Evolutionary conservation across 352 stramenopile species (phyloP).

Genomic region (Pilasporangium apinafurcum): DNA sequence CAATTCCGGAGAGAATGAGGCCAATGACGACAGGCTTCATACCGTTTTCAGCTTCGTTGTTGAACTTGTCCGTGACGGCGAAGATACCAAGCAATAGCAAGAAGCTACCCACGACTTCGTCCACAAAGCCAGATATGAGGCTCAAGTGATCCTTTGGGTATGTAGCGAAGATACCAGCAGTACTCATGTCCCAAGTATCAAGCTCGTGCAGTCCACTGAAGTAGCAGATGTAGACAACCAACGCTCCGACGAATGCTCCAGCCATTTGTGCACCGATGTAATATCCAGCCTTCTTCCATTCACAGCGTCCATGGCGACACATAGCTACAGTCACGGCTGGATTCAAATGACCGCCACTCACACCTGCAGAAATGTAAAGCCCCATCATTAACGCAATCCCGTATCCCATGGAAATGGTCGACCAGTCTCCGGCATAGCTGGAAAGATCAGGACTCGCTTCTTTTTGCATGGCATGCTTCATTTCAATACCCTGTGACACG

Average conservation of each 20-base stretch:
- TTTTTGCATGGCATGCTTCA: slow-evolving; percentile 39
- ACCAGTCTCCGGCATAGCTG: slow-evolving; percentile 60
- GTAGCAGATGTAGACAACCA: slow-evolving; percentile 65
- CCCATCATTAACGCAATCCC: slow-evolving; percentile 69
- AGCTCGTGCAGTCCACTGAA: slow-evolving; percentile 47
- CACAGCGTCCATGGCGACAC: slow-evolving; percentile 46
- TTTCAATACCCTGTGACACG: slow-evolving; percentile 54
- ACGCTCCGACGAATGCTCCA: slow-evolving; percentile 54
- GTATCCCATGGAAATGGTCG: slow-evolving; percentile 63
- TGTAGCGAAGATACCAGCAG: slow-evolving; percentile 64
- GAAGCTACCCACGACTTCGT: slow-evolving; percentile 55
- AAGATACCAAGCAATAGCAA: slow-evolving; percentile 65
- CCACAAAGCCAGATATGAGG: slow-evolving; percentile 47
- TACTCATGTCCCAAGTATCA: slow-evolving; percentile 53
- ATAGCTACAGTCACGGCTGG: slow-evolving; percentile 63
- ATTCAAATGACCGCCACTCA: slow-evolving; percentile 67
- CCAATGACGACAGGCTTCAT: slow-evolving; percentile 70
- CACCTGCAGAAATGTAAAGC: slow-evolving; percentile 54
- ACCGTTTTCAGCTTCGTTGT: slow-evolving; percentile 58
- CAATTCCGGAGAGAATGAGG: slow-evolving; percentile 66
- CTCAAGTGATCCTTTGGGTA: slow-evolving; percentile 67
- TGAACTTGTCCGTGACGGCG: slow-evolving; percentile 61
- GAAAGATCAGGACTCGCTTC: slow-evolving; percentile 33
- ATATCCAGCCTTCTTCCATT: slow-evolving; percentile 58
- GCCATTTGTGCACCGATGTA: slow-evolving; percentile 59